phyloP scores from a whole-genome alignment of 2,329 filamentous ascomycete species.

The Botrytis elliptica region DNA sequence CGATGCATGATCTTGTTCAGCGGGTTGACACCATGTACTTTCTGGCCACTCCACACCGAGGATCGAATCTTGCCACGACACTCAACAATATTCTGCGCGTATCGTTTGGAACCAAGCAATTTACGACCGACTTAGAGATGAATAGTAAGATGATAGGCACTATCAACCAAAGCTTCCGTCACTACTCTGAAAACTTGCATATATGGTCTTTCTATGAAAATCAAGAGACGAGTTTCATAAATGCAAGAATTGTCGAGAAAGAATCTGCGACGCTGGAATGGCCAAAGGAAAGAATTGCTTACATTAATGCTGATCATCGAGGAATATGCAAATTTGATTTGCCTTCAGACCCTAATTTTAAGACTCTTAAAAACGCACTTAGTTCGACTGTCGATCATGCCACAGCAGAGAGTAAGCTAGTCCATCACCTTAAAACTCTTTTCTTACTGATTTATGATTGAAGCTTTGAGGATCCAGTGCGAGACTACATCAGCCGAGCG shows the following conservation, averaged over 20 bases:
- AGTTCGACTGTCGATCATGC: conserved; percentile 32
- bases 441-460: not conserved
- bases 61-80: conserved; percentile 41
- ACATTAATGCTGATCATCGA: conserved; percentile 39
- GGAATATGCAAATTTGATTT: conserved; percentile 39
- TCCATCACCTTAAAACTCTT: not conserved
- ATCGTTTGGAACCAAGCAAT: conserved; percentile 37
- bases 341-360: conserved; percentile 32
- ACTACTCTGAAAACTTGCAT: conserved; percentile 40
- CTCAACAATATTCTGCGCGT: conserved; percentile 42
- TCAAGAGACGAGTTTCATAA: not conserved
- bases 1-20: not conserved
- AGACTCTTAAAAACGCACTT: conserved; percentile 23
- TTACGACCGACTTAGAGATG: conserved; percentile 42
- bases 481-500: not conserved
- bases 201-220: conserved; percentile 44
- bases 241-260: conserved; percentile 35
- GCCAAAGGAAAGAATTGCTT: conserved; percentile 30
- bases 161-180: conserved; percentile 48
- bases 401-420: conserved; percentile 2
- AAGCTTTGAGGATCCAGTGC: not conserved
- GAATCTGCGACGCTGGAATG: conserved; percentile 38
- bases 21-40: conserved; percentile 42
- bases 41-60: conserved; percentile 45
- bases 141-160: conserved; percentile 41